Percentiles rank a stretch among this genome's conserved stretches.
phyloP scores from a whole-genome alignment of 2,329 filamentous ascomycete species.

The Fusarium pseudoanthophilum region DNA sequence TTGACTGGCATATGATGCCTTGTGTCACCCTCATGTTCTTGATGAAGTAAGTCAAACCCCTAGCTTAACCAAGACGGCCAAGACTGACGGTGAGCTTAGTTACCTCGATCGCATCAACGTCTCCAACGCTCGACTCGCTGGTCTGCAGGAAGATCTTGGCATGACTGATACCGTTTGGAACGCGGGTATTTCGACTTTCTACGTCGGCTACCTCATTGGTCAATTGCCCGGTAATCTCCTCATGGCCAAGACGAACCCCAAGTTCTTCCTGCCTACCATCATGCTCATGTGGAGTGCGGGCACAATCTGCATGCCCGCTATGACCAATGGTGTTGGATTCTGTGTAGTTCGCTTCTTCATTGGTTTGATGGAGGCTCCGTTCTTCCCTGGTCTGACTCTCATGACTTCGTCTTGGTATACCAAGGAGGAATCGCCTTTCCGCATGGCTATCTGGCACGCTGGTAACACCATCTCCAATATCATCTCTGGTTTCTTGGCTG shows the following conservation, averaged over 20 bases:
- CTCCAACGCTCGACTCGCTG: conserved; percentile 55
- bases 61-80: background rate
- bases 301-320: conserved; percentile 56
- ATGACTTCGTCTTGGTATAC: conserved; percentile 60
- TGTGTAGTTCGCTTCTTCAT: conserved; percentile 48
- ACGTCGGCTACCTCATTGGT: conserved; percentile 59
- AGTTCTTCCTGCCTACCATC: conserved; percentile 51
- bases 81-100: conserved; percentile 41
- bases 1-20: conserved; percentile 46
- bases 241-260: conserved; percentile 54
- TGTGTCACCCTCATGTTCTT: conserved; percentile 25
- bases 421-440: conserved; percentile 55
- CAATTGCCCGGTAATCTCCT: conserved; percentile 60
- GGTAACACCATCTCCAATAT: conserved; percentile 59
- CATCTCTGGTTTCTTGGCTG: conserved; percentile 57
- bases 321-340: conserved; percentile 46
- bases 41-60: conserved; percentile 11
- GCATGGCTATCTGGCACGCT: conserved; percentile 59
- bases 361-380: conserved; percentile 51
- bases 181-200: conserved; percentile 56
- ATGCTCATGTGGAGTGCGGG: conserved; percentile 57
- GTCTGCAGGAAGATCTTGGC: conserved; percentile 51
- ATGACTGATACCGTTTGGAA: conserved; percentile 53
- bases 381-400: conserved; percentile 51
- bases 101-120: conserved; percentile 64